phyloP scores from a whole-genome alignment of 257 asterid genomes.

The Datura wrightii region DNA sequence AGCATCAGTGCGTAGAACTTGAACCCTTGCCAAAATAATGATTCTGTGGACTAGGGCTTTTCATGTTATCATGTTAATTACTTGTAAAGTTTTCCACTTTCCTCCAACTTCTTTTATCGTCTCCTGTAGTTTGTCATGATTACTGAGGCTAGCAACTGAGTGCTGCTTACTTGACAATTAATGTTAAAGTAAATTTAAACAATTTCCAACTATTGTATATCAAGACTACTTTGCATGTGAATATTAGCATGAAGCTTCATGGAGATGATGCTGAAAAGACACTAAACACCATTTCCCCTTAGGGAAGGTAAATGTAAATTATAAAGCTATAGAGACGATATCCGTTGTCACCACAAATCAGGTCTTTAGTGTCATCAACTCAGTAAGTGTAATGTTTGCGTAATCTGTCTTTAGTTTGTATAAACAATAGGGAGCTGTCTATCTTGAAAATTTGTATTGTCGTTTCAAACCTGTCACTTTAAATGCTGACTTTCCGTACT shows the following conservation, averaged over 20 bases:
- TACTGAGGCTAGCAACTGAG: constrained; percentile 7
- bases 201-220: not conserved
- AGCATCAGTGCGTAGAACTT: not conserved
- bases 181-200: not conserved
- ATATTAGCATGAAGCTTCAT: not conserved
- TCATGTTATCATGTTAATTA: not conserved
- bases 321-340: not conserved
- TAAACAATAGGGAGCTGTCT: not conserved
- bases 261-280: not conserved
- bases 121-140: not conserved
- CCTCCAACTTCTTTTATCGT: not conserved
- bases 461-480: not conserved
- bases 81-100: not conserved
- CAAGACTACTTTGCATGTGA: not conserved
- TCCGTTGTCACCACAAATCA: not conserved
- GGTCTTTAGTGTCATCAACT: not conserved
- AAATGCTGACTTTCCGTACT: not conserved
- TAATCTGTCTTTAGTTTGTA: not conserved
- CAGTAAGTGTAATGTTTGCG: not conserved
- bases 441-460: not conserved
- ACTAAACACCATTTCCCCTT: not conserved
- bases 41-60: not conserved
- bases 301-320: not conserved
- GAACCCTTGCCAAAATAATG: not conserved
- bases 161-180: not conserved